Conservation (phyloP, 805 yeast species). For the Candida adriatica region DNA sequence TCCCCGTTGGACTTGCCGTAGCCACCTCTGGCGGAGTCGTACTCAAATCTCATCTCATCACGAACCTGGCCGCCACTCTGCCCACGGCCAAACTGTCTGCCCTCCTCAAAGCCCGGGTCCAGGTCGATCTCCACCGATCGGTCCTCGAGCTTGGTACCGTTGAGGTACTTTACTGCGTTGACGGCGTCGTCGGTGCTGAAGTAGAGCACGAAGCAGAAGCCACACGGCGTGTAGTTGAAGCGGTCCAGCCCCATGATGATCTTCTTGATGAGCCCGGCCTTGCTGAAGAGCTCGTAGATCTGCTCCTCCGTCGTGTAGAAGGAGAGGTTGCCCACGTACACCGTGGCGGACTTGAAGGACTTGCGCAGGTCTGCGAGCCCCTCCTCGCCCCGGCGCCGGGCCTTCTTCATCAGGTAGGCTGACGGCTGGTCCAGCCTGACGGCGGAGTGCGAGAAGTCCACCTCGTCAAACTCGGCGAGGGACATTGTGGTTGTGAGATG, state of each 20-base stretch:
- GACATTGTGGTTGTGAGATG: conserved; percentile 31
- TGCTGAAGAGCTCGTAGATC: conserved; percentile 76
- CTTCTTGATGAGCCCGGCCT: conserved; percentile 63
- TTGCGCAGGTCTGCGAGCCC: conserved; percentile 59
- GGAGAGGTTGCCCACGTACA: conserved; percentile 87
- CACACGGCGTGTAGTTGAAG: conserved; percentile 88
- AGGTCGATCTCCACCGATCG: conserved; percentile 77
- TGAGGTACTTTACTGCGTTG: conserved; percentile 74
- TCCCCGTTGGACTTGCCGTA: conserved; percentile 23
- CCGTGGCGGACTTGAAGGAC: conserved; percentile 62
- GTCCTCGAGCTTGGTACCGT: conserved; percentile 80
- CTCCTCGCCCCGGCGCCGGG: conserved; percentile 34
- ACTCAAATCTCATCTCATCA: conserved; percentile 52
- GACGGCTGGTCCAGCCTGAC: conserved; percentile 69
- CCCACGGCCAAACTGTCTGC: conserved; percentile 95
- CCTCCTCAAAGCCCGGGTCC: conserved; percentile 94
- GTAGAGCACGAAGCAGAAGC: conserved; percentile 89
- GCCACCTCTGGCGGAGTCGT: conserved; percentile 42
- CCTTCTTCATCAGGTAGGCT: conserved; percentile 57
- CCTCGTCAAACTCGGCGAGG: conserved; percentile 43
- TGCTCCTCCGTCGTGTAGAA: conserved; percentile 95
- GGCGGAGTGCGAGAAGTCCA: conserved; percentile 56
- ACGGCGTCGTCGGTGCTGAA: conserved; percentile 62
- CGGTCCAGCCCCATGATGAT: conserved; percentile 95
- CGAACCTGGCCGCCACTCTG: conserved; percentile 86